Conservation (phyloP, 31 red algal species). For the Odonthalia washingtoniensis region DNA sequence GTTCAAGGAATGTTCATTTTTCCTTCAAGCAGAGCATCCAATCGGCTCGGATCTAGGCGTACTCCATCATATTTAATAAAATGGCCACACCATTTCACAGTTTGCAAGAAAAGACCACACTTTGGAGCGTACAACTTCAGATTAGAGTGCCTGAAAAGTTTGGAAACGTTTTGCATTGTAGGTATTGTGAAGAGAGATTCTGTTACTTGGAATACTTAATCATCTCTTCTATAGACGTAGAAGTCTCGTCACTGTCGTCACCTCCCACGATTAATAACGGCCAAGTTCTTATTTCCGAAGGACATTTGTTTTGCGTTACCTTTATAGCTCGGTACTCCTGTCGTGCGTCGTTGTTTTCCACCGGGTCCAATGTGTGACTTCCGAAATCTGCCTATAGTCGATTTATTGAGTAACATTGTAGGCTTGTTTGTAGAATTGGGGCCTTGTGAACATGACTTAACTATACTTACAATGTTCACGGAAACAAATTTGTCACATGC, state of each 20-base stretch:
- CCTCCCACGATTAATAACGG: no score
- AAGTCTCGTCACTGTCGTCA: no score
- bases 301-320: no score
- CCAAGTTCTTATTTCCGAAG: no score
- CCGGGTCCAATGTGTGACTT: no score
- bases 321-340: no score
- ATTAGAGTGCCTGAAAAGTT: background rate
- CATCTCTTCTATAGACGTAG: no score
- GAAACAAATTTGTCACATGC: background rate
- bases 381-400: no score
- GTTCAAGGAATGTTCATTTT: background rate
- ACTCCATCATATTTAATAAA: slow-evolving; percentile 8
- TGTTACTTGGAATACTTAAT: no score
- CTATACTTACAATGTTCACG: no score
- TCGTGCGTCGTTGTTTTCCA: no score
- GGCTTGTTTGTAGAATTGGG: background rate
- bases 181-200: no score
- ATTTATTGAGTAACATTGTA: background rate
- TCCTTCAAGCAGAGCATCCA: background rate
- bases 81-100: slow-evolving; percentile 33
- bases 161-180: background rate
- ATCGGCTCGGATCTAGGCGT: background rate
- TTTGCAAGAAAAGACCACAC: background rate
- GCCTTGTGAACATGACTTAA: background rate
- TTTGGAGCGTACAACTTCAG: slow-evolving; percentile 40